These are phyloP conservation scores for Solanum hybrid DNA, from an alignment of 305 asterid species.

Conservation along the genomic window DNA sequence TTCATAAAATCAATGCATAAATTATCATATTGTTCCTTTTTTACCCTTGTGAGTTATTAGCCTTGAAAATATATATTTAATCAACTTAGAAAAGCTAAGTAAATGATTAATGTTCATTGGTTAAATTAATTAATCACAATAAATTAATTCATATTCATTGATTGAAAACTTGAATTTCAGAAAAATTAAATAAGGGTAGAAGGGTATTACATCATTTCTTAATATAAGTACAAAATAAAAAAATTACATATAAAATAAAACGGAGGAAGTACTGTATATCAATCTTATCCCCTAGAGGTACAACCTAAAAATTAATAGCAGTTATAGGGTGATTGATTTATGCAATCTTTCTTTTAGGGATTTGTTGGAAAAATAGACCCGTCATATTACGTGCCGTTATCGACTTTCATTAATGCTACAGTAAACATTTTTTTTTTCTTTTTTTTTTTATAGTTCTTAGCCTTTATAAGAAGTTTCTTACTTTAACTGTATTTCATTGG, in stretches of 20 bases:
- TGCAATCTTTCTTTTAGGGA: constrained; percentile 13
- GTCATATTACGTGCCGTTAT: neutral
- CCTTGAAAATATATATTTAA: too few species aligned
- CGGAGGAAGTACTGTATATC: neutral
- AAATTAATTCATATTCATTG: too few species aligned
- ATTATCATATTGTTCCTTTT: too few species aligned
- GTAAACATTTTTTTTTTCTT: neutral
- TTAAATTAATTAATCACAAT: too few species aligned
- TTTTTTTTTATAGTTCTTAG: neutral
- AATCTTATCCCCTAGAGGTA: neutral
- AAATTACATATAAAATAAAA: too few species aligned
- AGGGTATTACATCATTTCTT: too few species aligned
- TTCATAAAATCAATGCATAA: too few species aligned
- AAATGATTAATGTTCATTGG: too few species aligned
- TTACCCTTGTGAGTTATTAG: too few species aligned
- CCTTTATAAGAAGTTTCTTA: neutral
- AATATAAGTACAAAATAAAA: rapidly evolving
- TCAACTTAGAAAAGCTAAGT: too few species aligned
- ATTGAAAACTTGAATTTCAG: too few species aligned
- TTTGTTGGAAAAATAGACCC: neutral
- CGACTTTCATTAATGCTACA: neutral
- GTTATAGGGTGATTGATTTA: neutral
- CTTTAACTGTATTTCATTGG: neutral
- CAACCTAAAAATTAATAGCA: neutral
- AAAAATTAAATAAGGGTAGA: too few species aligned